phyloP scores from a whole-genome alignment of 2,329 filamentous ascomycete genomes.

The Neonectria neomacrospora region DNA sequence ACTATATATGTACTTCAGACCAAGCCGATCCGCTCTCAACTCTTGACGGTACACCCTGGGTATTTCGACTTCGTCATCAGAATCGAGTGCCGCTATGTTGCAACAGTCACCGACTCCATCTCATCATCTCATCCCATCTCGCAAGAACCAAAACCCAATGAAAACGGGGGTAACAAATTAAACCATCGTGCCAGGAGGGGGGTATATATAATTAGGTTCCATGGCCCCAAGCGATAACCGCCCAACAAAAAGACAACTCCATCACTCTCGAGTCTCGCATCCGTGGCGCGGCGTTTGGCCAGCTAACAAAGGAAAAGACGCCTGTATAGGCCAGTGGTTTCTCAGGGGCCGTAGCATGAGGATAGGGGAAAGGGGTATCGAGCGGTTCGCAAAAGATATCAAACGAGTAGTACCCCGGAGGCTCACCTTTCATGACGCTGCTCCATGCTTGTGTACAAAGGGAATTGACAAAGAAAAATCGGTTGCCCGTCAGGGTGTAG shows the following conservation, averaged over 20 bases:
- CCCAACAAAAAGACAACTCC: conserved; percentile 38
- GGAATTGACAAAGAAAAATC: conserved; percentile 32
- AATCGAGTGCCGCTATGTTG: conserved; percentile 5
- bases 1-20: conserved; percentile 15
- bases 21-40: conserved; percentile 11
- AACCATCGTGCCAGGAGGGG: conserved; percentile 39
- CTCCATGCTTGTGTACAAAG: conserved; percentile 36
- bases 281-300: conserved; percentile 35
- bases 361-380: conserved; percentile 38
- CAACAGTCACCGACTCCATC: conserved; percentile 23
- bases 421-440: conserved; percentile 38
- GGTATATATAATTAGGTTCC: conserved; percentile 46
- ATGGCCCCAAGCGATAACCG: conserved; percentile 39
- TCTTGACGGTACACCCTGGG: conserved; percentile 10
- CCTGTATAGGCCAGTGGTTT: conserved; percentile 42
- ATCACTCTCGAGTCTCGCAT: conserved; percentile 29
- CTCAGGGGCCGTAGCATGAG: conserved; percentile 39
- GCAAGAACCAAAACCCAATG: conserved; percentile 26
- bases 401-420: conserved; percentile 33
- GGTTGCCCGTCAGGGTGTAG: conserved; percentile 28
- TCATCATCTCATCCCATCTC: conserved; percentile 32
- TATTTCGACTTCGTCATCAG: conserved; percentile 14
- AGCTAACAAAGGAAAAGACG: conserved; percentile 32
- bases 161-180: conserved; percentile 33
- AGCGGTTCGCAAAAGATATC: conserved; percentile 38